Base-by-base conservation (phyloP, 352 stramenopile genomes). In the Phytopythium cucurbitacearum region DNA sequence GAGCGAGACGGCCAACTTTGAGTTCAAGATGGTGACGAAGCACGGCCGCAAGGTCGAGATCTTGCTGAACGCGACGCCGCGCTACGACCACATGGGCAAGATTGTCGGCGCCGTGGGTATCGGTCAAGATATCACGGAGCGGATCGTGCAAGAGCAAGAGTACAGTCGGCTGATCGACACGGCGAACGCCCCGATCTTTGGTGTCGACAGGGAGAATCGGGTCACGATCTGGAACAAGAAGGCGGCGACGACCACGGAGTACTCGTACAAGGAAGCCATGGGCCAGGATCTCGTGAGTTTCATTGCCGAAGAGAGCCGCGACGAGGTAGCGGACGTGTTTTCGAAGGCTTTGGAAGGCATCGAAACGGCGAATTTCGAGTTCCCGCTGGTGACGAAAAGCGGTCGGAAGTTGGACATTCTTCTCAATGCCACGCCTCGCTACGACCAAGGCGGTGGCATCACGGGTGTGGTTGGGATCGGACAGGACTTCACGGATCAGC, bases 181-280 rank as follows among this genome's bases (percentile, higher is more conserved):
- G 0, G 82, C 83, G 4, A 95, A 93, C 36, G 85, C 79, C 5
- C 85, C 85, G 0, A 94, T 95, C 48, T 89, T 93, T 16, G 85
- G 79, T 7, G 64, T 95, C 10, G 80, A 98, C 71, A 77, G 72
- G 34, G 56, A 89, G 36, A 89, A 88, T 45, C 63, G 67, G 15
- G 85, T 96, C 36, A 91, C 87, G 11, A 87, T 95, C 60, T 98
- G 94, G 94, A 98, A 98, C 62, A 89, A 97, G 49, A 96, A 96
- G 60, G 90, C 86, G 0, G 79, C 80, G 0, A 82, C 75, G 1
- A 87, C 92, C 47, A 97, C 89, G 4, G 88, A 95, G 53, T 98
- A 96, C 61, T 72, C 73, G 12, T 84, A 86, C 33, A 62, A 89
- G 15, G 83, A 98, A 50, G 87, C 90, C 5, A 89, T 97, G 44